These are phyloP conservation scores for Colletotrichum cordylinicola DNA, from an alignment of 2,329 filamentous ascomycete species.

Conservation along the genomic window DNA sequence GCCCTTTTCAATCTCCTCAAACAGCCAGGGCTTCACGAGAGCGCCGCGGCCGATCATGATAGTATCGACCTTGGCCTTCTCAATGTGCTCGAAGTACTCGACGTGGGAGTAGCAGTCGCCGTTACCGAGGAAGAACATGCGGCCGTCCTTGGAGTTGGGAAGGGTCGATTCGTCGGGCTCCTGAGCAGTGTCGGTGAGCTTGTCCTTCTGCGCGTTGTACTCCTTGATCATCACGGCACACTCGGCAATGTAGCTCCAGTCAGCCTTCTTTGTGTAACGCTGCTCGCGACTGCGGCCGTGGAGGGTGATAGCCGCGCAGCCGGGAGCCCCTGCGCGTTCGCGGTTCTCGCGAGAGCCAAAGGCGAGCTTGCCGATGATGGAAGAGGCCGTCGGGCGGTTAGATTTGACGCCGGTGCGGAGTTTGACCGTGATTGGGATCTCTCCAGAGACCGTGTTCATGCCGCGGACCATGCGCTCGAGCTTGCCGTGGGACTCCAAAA, in stretches of 20 bases:
- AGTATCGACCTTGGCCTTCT: slow-evolving; percentile 82
- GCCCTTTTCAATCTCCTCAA: slow-evolving; percentile 90
- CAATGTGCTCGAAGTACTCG: slow-evolving; percentile 82
- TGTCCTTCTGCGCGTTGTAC: slow-evolving; percentile 73
- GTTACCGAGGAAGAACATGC: slow-evolving; percentile 93
- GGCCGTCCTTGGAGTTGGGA: slow-evolving; percentile 67
- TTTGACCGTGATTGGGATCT: slow-evolving; percentile 93
- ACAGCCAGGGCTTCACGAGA: slow-evolving; percentile 97
- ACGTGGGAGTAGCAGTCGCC: slow-evolving; percentile 94
- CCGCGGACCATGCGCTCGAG: slow-evolving; percentile 93
- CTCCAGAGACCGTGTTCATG: slow-evolving; percentile 92
- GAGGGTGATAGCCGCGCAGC: slow-evolving; percentile 93
- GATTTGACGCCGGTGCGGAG: slow-evolving; percentile 91
- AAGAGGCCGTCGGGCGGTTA: slow-evolving; percentile 77
- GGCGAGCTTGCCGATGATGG: slow-evolving; percentile 82
- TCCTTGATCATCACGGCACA: slow-evolving; percentile 84
- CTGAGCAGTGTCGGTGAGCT: slow-evolving; percentile 74
- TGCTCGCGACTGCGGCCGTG: slow-evolving; percentile 95
- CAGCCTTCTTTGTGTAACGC: slow-evolving; percentile 88
- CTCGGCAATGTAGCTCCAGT: slow-evolving; percentile 94
- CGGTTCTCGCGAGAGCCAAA: slow-evolving; percentile 79
- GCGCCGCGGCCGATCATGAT: slow-evolving; percentile 98
- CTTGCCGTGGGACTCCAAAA: slow-evolving; percentile 88
- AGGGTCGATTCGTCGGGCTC: slow-evolving; percentile 80
- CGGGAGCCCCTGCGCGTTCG: slow-evolving; percentile 74